Evolutionary conservation across 768 basidiomycete species (phyloP).

Genomic region (Boletus rex-veris): DNA sequence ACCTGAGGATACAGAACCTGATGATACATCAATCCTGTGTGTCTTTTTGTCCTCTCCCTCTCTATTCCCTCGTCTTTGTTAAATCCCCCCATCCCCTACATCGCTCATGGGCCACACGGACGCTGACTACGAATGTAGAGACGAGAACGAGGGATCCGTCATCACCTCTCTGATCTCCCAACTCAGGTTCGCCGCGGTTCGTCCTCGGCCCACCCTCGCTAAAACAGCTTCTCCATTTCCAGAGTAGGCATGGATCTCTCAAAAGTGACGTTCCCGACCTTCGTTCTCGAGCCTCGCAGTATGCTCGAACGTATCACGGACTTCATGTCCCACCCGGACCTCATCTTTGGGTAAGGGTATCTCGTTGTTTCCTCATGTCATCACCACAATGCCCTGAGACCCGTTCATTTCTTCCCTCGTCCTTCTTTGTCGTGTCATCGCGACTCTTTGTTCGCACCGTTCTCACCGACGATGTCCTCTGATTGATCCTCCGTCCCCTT

Average conservation of each 20-base stretch:
- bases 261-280: conserved; percentile 90
- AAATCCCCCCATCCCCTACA: conserved; percentile 1
- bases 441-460: not conserved
- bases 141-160: conserved; percentile 91
- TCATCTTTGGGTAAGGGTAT: conserved; percentile 81
- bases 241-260: conserved; percentile 97
- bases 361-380: conserved; percentile 9
- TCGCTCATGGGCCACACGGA: conserved; percentile 30
- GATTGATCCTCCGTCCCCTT: not conserved
- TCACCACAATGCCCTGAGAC: conserved; percentile 21
- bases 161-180: conserved; percentile 86
- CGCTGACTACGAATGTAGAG: conserved; percentile 50
- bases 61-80: conserved; percentile 30
- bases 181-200: conserved; percentile 53
- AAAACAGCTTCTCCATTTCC: conserved; percentile 9
- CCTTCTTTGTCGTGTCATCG: not conserved
- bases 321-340: conserved; percentile 98
- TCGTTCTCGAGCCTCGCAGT: conserved; percentile 94
- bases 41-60: conserved; percentile 35
- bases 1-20: conserved; percentile 80
- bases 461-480: not conserved
- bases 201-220: conserved; percentile 2
- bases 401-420: conserved; percentile 1
- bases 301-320: conserved; percentile 99
- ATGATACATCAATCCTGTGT: conserved; percentile 87